phyloP scores from a whole-genome alignment of 805 yeast species.

The Nakazawaea wyomingensis region DNA sequence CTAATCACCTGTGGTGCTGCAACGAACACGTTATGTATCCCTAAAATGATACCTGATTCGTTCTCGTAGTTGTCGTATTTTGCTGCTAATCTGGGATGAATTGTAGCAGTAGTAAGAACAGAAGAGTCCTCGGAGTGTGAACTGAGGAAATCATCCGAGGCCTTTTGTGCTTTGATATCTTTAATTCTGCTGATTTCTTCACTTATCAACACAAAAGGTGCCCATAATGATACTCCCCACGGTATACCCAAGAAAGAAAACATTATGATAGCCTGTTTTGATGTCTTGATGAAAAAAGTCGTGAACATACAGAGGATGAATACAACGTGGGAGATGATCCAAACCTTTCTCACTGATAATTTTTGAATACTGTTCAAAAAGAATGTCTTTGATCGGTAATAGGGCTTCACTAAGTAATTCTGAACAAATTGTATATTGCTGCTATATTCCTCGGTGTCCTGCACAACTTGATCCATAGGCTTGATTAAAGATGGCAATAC shows the following conservation, averaged over 20 bases:
- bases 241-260: constrained; percentile 53
- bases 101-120: constrained; percentile 2
- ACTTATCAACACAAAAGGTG: constrained; percentile 57
- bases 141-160: constrained; percentile 15
- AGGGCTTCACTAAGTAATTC: constrained; percentile 3
- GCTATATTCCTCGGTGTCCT: background rate
- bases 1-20: constrained; percentile 54
- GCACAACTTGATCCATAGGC: constrained; percentile 19
- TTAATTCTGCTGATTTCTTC: constrained; percentile 51
- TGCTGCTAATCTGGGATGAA: constrained; percentile 17
- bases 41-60: constrained; percentile 52
- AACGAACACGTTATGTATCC: constrained; percentile 54
- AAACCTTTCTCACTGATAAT: constrained; percentile 33
- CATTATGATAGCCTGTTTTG: constrained; percentile 38
- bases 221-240: constrained; percentile 66
- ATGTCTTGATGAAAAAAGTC: constrained; percentile 40
- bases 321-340: constrained; percentile 46
- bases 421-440: constrained; percentile 8
- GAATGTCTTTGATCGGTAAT: background rate
- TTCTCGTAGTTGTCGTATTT: constrained; percentile 39
- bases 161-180: constrained; percentile 33
- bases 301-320: constrained; percentile 43
- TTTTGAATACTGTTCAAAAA: constrained; percentile 12
- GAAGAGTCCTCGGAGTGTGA: constrained; percentile 7
- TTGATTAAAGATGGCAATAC: constrained; percentile 39